A percentile compares a stretch with the other conserved stretches of the same genome.
phyloP scores from a whole-genome alignment of 345 rosid genomes.

The Combretum micranthum region DNA sequence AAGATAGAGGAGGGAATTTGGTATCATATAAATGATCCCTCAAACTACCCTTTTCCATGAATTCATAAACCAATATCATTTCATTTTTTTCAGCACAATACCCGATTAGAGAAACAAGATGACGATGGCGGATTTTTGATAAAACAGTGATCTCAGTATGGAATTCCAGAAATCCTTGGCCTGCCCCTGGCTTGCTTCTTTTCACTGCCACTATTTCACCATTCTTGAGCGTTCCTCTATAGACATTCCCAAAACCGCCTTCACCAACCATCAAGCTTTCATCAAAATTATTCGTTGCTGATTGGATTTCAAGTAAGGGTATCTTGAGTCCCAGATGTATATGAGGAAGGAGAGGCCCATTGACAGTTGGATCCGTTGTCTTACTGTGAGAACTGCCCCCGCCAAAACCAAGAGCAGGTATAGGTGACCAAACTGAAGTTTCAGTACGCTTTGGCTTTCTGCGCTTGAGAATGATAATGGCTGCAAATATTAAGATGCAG shows the following conservation, averaged over 20 bases:
- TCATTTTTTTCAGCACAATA: slow-evolving; percentile 50
- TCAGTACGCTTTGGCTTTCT: slow-evolving; percentile 15
- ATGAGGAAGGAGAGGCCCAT: slow-evolving; percentile 15
- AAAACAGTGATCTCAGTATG: slow-evolving; percentile 46
- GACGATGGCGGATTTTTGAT: slow-evolving; percentile 56
- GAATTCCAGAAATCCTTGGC: slow-evolving; percentile 45
- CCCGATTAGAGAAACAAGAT: slow-evolving; percentile 66
- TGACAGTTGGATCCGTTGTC: slow-evolving; percentile 10
- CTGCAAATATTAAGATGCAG: not conserved
- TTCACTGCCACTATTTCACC: slow-evolving; percentile 44
- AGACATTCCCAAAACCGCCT: slow-evolving; percentile 46
- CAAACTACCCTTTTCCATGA: slow-evolving; percentile 50
- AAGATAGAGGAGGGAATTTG: slow-evolving; percentile 25
- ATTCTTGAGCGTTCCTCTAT: slow-evolving; percentile 26
- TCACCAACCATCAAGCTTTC: slow-evolving; percentile 27
- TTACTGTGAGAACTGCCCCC: slow-evolving; percentile 20
- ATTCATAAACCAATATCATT: slow-evolving; percentile 58
- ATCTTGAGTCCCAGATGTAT: slow-evolving; percentile 34
- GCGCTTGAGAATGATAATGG: not conserved
- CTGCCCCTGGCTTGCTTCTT: slow-evolving; percentile 35
- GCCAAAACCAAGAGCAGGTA: slow-evolving; percentile 2
- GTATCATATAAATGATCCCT: slow-evolving; percentile 40
- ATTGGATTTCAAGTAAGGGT: slow-evolving; percentile 26
- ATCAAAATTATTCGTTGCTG: slow-evolving; percentile 38
- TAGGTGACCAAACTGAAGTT: slow-evolving; percentile 19